Conservation (phyloP, 2,329 filamentous ascomycete genomes). For the Penicillium sp. region DNA sequence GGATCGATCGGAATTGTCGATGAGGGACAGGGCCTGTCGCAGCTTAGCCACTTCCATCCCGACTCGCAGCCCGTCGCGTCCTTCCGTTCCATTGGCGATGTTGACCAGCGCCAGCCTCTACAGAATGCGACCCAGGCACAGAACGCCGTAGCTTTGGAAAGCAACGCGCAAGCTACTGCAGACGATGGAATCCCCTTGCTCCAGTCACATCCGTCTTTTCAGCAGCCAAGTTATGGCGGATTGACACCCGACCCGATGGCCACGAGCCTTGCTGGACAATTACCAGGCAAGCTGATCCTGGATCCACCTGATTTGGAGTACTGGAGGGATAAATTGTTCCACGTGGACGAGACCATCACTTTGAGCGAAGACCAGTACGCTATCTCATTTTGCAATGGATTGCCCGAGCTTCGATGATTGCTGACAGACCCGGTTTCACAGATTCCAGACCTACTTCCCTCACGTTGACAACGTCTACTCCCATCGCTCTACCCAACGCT, state of each 20-base stretch:
- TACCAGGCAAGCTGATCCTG: slow-evolving; percentile 51
- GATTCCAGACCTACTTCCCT: slow-evolving; percentile 75
- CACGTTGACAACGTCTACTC: slow-evolving; percentile 83
- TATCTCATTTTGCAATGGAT: neutral
- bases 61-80: slow-evolving; percentile 28
- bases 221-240: slow-evolving; percentile 16
- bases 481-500: slow-evolving; percentile 73
- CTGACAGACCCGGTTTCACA: slow-evolving; percentile 28
- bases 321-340: slow-evolving; percentile 70
- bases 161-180: slow-evolving; percentile 9
- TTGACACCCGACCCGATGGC: slow-evolving; percentile 10
- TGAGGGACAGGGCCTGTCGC: slow-evolving; percentile 21
- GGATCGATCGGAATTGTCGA: slow-evolving; percentile 18
- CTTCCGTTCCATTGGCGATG: slow-evolving; percentile 25
- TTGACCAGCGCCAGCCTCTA: slow-evolving; percentile 17
- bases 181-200: slow-evolving; percentile 21
- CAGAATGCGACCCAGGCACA: slow-evolving; percentile 13
- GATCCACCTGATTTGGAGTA: slow-evolving; percentile 63
- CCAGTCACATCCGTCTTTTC: slow-evolving; percentile 17
- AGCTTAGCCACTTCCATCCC: slow-evolving; percentile 19
- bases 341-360: slow-evolving; percentile 68
- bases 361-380: slow-evolving; percentile 69
- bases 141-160: slow-evolving; percentile 9
- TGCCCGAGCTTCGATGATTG: neutral
- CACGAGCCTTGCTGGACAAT: slow-evolving; percentile 25